phyloP scores from a whole-genome alignment of 805 yeast genomes.

The Jamesozyma gamospora region DNA sequence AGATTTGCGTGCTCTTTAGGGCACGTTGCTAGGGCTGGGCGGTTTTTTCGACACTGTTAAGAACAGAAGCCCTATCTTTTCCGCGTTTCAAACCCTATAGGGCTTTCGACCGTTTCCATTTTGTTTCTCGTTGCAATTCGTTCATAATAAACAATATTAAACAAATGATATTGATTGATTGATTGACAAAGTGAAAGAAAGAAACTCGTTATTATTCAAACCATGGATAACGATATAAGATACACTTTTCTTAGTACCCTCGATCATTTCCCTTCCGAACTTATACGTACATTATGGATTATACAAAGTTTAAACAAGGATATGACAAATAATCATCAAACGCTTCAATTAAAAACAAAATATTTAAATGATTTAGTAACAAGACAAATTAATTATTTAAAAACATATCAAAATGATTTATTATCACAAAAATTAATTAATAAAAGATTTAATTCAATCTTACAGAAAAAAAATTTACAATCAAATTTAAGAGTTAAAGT shows the following conservation, averaged over 20 bases:
- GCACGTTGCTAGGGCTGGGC: too few species aligned
- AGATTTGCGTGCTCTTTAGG: too few species aligned
- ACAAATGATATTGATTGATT: too few species aligned
- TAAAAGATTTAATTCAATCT: not conserved
- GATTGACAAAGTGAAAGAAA: too few species aligned
- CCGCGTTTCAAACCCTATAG: too few species aligned
- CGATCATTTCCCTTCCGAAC: conserved; percentile 37
- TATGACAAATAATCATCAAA: not conserved
- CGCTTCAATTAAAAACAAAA: conserved; percentile 3
- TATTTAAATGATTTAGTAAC: conserved; percentile 8
- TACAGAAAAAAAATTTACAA: not conserved
- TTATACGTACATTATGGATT: conserved; percentile 35
- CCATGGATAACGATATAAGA: conserved; percentile 25
- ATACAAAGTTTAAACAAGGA: conserved; percentile 29
- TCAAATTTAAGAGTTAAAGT: conserved; percentile 6
- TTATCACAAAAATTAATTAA: not conserved
- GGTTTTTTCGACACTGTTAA: too few species aligned
- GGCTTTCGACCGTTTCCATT: too few species aligned
- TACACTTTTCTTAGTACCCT: conserved; percentile 31
- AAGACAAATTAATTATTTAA: conserved; percentile 5
- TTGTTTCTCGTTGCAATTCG: too few species aligned
- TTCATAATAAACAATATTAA: too few species aligned
- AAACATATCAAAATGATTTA: conserved; percentile 1
- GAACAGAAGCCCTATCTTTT: too few species aligned
- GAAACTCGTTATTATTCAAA: too few species aligned